A percentile compares a stretch with the other conserved stretches of the same genome.
phyloP scores from a whole-genome alignment of 192 early-diverging fungal genomes.

The Backusella westeae region DNA sequence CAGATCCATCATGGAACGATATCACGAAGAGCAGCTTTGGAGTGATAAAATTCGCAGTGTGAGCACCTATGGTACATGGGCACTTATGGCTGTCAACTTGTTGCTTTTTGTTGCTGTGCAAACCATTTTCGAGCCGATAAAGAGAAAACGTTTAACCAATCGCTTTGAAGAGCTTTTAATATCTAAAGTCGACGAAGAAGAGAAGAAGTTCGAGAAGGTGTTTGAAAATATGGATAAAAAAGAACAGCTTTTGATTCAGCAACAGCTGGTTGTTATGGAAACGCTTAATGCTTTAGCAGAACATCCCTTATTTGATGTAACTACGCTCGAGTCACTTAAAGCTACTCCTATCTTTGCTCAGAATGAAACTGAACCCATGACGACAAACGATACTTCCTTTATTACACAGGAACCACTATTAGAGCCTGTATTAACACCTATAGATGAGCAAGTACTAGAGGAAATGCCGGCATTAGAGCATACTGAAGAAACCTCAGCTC shows the following conservation, averaged over 20 bases:
- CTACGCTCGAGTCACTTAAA: not conserved
- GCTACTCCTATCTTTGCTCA: not conserved
- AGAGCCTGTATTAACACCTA: not conserved
- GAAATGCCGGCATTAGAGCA: not conserved
- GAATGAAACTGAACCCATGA: not conserved
- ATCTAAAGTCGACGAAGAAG: slow-evolving; percentile 45
- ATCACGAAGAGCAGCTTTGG: slow-evolving; percentile 86
- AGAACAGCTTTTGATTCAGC: slow-evolving; percentile 35
- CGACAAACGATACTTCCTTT: not conserved
- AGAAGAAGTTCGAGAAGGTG: slow-evolving; percentile 31
- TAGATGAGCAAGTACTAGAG: not conserved
- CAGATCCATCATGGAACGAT: slow-evolving; percentile 68
- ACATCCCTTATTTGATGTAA: not conserved
- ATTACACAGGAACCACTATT: not conserved
- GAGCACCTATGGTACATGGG: slow-evolving; percentile 75
- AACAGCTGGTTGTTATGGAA: slow-evolving; percentile 28
- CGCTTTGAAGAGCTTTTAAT: slow-evolving; percentile 63
- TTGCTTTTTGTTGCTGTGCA: slow-evolving; percentile 68
- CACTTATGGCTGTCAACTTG: slow-evolving; percentile 65
- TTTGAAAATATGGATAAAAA: slow-evolving; percentile 34
- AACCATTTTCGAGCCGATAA: slow-evolving; percentile 71
- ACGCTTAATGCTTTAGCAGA: slow-evolving; percentile 13
- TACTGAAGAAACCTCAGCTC: not conserved
- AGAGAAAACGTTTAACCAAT: slow-evolving; percentile 61
- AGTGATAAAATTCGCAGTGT: slow-evolving; percentile 82